These are phyloP conservation scores for Fusarium sp. DNA, from an alignment of 2,329 filamentous ascomycete species.

Conservation along the genomic window DNA sequence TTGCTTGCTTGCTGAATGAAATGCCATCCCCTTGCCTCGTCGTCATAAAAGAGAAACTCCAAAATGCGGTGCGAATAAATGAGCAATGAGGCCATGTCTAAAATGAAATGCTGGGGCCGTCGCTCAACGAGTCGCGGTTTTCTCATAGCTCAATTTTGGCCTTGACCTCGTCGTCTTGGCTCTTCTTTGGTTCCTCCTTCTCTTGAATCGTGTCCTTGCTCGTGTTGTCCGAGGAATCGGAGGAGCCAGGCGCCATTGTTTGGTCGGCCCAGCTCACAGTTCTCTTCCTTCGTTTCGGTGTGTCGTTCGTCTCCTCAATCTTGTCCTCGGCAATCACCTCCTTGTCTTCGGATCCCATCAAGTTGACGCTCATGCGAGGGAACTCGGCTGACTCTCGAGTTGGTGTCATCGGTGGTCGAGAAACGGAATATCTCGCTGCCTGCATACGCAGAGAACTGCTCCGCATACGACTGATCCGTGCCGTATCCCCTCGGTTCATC, in stretches of 20 bases:
- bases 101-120: neutral
- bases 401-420: constrained; percentile 49
- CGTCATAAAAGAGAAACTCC: constrained; percentile 14
- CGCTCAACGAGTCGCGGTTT: neutral
- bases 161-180: constrained; percentile 9
- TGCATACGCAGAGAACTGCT: constrained; percentile 50
- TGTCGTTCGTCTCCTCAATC: constrained; percentile 30
- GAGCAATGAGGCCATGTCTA: constrained; percentile 2
- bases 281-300: constrained; percentile 36
- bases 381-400: constrained; percentile 47
- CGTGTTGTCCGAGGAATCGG: constrained; percentile 24
- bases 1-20: constrained; percentile 15
- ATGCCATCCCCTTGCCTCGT: constrained; percentile 13
- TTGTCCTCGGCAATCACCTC: constrained; percentile 28
- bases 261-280: constrained; percentile 44
- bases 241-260: constrained; percentile 27
- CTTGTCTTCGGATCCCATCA: constrained; percentile 28
- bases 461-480: constrained; percentile 46
- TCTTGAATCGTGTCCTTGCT: constrained; percentile 31
- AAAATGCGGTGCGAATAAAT: constrained; percentile 7
- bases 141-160: constrained; percentile 19
- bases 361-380: constrained; percentile 19
- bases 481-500: constrained; percentile 48
- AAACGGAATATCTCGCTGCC: constrained; percentile 36
- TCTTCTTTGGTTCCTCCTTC: constrained; percentile 24